These are phyloP conservation scores for Achaetomiella virescens DNA, from an alignment of 495 filamentous ascomycete genomes.

Conservation along the genomic window DNA sequence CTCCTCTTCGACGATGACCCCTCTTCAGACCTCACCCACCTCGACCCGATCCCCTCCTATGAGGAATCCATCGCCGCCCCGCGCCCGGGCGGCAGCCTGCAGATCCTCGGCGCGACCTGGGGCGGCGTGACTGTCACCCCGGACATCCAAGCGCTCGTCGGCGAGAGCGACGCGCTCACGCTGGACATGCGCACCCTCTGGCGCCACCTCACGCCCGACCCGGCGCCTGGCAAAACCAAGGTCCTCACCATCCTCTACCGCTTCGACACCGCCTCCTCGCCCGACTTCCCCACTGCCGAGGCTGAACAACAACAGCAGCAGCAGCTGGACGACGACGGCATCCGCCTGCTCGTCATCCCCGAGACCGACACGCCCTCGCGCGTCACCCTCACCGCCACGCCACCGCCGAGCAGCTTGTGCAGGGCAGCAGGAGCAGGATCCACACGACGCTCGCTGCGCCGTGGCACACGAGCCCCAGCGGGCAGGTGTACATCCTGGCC, in stretches of 20 bases:
- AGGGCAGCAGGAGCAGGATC: background rate
- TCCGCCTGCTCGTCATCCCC: background rate
- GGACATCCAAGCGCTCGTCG: constrained; percentile 14
- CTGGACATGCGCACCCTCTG: constrained; percentile 22
- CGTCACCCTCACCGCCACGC: background rate
- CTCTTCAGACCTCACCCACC: background rate
- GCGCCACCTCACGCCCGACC: constrained; percentile 19
- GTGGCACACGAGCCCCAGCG: constrained; percentile 10
- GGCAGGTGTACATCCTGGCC: constrained; percentile 21
- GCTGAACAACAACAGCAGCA: background rate
- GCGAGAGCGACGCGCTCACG: constrained; percentile 6
- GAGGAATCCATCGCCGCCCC: constrained; percentile 2
- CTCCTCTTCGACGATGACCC: background rate
- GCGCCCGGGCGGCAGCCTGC: background rate
- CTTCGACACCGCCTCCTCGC: constrained; percentile 16
- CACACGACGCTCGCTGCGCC: constrained; percentile 3
- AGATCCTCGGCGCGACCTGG: constrained; percentile 24
- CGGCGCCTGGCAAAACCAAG: constrained; percentile 14
- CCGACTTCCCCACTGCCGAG: background rate
- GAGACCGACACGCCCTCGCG: background rate
- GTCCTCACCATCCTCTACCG: constrained; percentile 21
- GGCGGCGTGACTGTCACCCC: constrained; percentile 24
- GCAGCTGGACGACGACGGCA: background rate
- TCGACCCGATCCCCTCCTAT: constrained; percentile 6
- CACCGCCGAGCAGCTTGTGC: background rate